Base-by-base conservation (phyloP, 2,329 filamentous ascomycete genomes). In the Drechslerella coelobrocha region DNA sequence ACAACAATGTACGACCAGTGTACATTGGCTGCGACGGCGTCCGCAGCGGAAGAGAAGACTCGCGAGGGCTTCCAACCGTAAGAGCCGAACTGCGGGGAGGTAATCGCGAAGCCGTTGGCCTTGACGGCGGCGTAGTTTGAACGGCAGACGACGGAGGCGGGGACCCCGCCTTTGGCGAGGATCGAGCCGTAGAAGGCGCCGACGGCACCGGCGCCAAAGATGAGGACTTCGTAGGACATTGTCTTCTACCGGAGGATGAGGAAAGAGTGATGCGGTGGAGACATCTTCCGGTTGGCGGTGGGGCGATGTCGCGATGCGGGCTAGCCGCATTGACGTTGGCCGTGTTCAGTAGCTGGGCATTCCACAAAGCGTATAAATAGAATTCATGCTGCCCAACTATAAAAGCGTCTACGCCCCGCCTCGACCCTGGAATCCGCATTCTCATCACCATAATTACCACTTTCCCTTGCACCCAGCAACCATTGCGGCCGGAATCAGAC, bases 51-150 rank as follows among this genome's bases (percentile, higher is more conserved):
- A 12, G 66, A 17, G 76, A 86, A 90, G n/a, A 85, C 86, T 51
- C 83, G 81, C 59, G 86, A 78, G 2, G 89, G 84, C 37, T 73
- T 79, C 80, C 89, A 91, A 21, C 78, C 82, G 78, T 89, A 89
- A 77, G 87, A 81, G 45, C 88, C 88, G 77, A 89, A 91, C 55
- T 84, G 83, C 53, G 83, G 85, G 2, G 88, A 90, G 54, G 84
- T 82, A 34, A 92, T 79, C 27, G 81, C 79, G 76, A 91, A 88
- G 50, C 89, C 89, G 23, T 82, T 79, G 8, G 80, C 78, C 57
- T 83, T 82, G 48, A 91, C 86, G 31, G 84, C 84, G 23, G 81
- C 78, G 81, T 89, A 91, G 80, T 91, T 91, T 41, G 88, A 90
- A 52, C 89, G 85, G 73, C 88, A 90, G 59, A 90, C 86, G 47